Base-by-base conservation (phyloP, 2,329 filamentous ascomycete species). In the Verticillium dahliae region DNA sequence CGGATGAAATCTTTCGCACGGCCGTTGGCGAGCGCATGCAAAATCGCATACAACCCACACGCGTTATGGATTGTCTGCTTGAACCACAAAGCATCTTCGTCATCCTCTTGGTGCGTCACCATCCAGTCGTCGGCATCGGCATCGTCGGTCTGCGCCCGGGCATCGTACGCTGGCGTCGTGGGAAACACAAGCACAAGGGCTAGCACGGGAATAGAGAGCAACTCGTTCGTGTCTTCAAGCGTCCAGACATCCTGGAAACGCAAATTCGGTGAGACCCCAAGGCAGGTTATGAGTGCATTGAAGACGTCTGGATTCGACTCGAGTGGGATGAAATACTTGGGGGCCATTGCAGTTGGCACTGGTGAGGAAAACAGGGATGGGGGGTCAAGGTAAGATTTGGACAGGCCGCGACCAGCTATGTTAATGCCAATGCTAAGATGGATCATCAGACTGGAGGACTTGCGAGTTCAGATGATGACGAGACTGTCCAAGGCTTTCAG, bases 31-130 rank as follows among this genome's bases (percentile, higher is more conserved):
- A 87, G 78, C 3, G 81, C 82, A 71, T 91, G 89, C 2, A 91
- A 71, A 1, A 91, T 75, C 0, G 82, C 88, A 68, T 90, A 89
- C 22, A 90, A 76, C 0, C 88, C 88, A 69, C 88, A 91, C 1
- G 88, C 87, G 69, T 91, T 90, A 65, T 85, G 80, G 69, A 90
- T 90, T 0, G 87, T 90, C 69, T 90, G 87, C 69, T 85, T 87
- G 74, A 88, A 90, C 88, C 87, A 91, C n/a, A 89, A 72, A 0
- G 89, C 84, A n/a, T 84, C 80, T 64, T 90, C 87, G 1, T 72
- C 68, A 4, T 80, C 73, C 1, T 86, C 86, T 34, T 56, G 22
- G 11, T 62, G 45, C 18, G 45, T 52, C 45, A 52, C 45, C 45
- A 52, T 60, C 62, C 69, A 68, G 18, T 67, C 60, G 7, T 57